Base-by-base conservation (phyloP, 192 early-diverging fungal species). In the Pilaira anomala region DNA sequence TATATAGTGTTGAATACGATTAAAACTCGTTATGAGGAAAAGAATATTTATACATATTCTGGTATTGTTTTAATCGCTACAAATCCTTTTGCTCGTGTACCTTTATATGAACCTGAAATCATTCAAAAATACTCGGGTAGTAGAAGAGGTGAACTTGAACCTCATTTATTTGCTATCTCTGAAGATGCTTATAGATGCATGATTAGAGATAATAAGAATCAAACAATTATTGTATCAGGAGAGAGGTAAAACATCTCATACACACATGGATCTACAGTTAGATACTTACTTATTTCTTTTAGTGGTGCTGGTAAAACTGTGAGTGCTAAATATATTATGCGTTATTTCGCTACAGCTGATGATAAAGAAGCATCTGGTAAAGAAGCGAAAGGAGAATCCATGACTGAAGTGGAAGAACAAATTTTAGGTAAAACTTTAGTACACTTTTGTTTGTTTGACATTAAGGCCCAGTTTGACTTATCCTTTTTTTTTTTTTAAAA, bases 261-360 rank as follows among this genome's bases (percentile, higher is more conserved):
- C 5, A 8, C 12, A 12, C 18, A 42, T 22, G 7, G 29, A 7
- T 5, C 33, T 7, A 12, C 5, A 41, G 3, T 28, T 49, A 13
- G 40, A 45, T 45, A 45, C 60, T 19, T 24, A 19, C 30, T 18
- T 7, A 7, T 16, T n/a, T 40, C 7, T 60, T 53, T 26, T 64
- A 85, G 87, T 57, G 93, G 94, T 70, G 97, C 97, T 30, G 97
- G 97, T 76, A 99, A 99, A 76, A 99, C 97, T n/a, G 91, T 93
- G 52, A 90, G 86, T 70, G 96, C 96, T 14, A 94, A 94, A 68
- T 98, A 93, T 76, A 94, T 99, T 48, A 99, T 99, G 97, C 81
- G 95, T 21, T 98, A 98, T 80, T 96, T 98, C 82, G 87, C 88
- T 4, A 86, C 88, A 3, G 90, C 84, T 4, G 87, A 91, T 68